Evolutionary conservation across 345 rosid genomes (phyloP), one percentile per base, ranked within the genome.

Genomic region (Murraya koenigii): DNA sequence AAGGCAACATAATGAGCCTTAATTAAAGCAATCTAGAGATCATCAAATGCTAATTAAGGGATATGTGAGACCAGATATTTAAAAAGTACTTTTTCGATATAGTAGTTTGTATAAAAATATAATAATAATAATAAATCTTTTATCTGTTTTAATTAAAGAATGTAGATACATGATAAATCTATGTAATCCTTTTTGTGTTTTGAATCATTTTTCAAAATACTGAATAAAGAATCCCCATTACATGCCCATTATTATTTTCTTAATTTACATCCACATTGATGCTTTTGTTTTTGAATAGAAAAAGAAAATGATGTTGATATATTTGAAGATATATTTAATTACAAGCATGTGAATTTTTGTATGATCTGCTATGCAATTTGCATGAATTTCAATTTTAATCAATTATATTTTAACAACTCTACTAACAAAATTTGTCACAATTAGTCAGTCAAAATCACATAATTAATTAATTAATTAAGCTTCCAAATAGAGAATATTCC

Each of bases 401-500:
- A 19, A 20, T 64, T 33, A 35, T 63, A 30, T 32, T 17, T 19
- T 32, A 14, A 22, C 33, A 41, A n/a, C n/a, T 4, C 49, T 41
- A 41, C 49, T 38, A 35, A 15, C 75, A 39, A 4, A 73, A 38
- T 7, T 59, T 59, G 36, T 59, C 19, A 73, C 76, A 73, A 36
- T 73, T 59, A 39, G 25, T 58, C 55, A 38, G 35, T 60, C 67
- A 38, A 59, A 60, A 26, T 26, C 38, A 73, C 38, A 19, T 8
- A 35, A 25, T 26, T 72, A 13, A 44, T 41, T 41, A 10, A 41
- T 44, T 44, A 63, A 62, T 44, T 72, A 72, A 72, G 32, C 60
- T 28, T 5, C 39, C 55, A 47, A 72, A 39, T 44, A 47, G 41
- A 47, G 70, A 64, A 75, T 47, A n/a, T 63, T 75, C 70, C 61